Base-by-base conservation (phyloP, 2,329 filamentous ascomycete genomes). In the Penicillium sp. region DNA sequence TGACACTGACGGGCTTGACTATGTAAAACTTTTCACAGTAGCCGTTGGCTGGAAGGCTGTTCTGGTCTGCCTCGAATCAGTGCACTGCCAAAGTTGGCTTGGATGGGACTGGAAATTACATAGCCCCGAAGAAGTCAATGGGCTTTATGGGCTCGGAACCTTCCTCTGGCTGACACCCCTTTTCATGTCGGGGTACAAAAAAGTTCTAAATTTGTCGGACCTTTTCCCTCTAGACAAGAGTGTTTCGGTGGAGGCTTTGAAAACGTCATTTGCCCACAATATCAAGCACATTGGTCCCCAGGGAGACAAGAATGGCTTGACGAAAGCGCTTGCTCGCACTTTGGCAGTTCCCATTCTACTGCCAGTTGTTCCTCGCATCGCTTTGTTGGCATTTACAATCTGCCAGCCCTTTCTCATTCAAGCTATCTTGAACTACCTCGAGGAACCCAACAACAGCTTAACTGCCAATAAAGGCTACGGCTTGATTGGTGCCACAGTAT, bases 401-500 rank as follows among this genome's bases (percentile, higher is more conserved):
- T 41, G 37, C 13, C 37, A 41, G 19, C 37, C 37, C 19, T 21
- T 41, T 46, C 44, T 46, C 26, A 27, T 46, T 26, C 5, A 46
- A 19, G 0, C 44, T 3, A 46, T 46, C 24, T 27, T 50, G 14
- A 16, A 19, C 5, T 55, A 49, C 33, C 45, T 45, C 47, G 29
- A 21, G 10, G 47, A 49, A 11, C 16, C 26, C 11, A 44, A 26
- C 48, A 39, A 9, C 6, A 33, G 13, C 11, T 11, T 35, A 9
- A 51, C 45, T 16, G n/a, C n/a, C 10, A 45, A 43, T 21, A 29
- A 52, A 11, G 73, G 72, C 0, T 74, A 72, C 39, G 75, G 76
- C 5, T 71, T 81, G 6, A 75, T 81, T 45, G 77, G 71, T 1
- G 77, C 77, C 0, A 74, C 73, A 10, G 58, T 71, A 5, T 57